A percentile compares a stretch with the other conserved stretches of the same genome.
Conservation (phyloP, 371 early-diverging fungal species). For the Mucor racemosus region DNA sequence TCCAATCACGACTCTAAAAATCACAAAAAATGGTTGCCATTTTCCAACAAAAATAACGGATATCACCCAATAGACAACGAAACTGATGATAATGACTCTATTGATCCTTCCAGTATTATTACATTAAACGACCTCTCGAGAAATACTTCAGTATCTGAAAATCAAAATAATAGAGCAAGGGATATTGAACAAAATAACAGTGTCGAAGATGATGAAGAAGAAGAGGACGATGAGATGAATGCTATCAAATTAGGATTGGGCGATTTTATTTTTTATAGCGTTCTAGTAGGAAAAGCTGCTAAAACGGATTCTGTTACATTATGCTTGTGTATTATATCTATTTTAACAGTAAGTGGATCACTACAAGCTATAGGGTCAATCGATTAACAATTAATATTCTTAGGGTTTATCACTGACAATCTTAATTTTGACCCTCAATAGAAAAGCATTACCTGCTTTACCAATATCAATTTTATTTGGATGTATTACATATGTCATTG, state of each 20-base stretch:
- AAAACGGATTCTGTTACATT: conserved; percentile 22
- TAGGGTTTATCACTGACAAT: conserved; percentile 29
- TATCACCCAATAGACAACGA: conserved; percentile 6
- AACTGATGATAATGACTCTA: background rate
- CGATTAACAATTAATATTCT: background rate
- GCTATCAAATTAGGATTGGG: conserved; percentile 31
- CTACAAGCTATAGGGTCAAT: background rate
- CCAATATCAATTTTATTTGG: conserved; percentile 33
- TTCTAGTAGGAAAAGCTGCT: conserved; percentile 26
- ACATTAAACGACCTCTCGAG: background rate
- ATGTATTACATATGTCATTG: conserved; percentile 21
- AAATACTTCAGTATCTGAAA: background rate
- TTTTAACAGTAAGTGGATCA: conserved; percentile 21
- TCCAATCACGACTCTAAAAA: background rate
- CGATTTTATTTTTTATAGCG: conserved; percentile 35
- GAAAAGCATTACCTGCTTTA: conserved; percentile 23
- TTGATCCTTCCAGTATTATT: background rate
- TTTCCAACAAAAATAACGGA: background rate
- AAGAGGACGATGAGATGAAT: conserved; percentile 19
- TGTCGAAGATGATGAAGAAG: conserved; percentile 5
- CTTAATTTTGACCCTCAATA: conserved; percentile 25
- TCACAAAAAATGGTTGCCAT: background rate
- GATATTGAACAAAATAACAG: background rate
- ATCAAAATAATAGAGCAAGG: background rate
- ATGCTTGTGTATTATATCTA: conserved; percentile 26